phyloP scores from a whole-genome alignment of 2,329 filamentous ascomycete genomes.

The Fusarium dimerum region DNA sequence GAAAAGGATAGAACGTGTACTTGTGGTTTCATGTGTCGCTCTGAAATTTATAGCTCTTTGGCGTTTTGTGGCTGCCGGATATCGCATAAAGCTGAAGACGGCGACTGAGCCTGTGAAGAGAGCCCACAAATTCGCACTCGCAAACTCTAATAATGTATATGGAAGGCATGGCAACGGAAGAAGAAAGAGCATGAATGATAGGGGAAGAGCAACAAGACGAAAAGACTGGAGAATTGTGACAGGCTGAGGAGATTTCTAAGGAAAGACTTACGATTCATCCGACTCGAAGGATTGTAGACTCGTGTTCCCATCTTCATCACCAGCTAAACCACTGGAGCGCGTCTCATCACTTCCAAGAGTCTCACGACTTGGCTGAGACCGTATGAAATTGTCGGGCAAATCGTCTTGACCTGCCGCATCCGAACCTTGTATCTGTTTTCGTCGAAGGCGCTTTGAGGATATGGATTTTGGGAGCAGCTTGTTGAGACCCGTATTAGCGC shows the following conservation, averaged over 20 bases:
- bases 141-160: not conserved
- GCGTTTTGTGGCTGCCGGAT: not conserved
- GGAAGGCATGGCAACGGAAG: not conserved
- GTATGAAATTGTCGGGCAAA: constrained; percentile 31
- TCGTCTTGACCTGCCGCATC: constrained; percentile 27
- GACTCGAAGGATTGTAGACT: constrained; percentile 39
- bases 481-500: constrained; percentile 40
- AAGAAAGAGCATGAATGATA: not conserved
- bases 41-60: not conserved
- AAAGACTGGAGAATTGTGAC: not conserved
- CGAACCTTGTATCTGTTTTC: constrained; percentile 46
- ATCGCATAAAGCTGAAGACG: not conserved
- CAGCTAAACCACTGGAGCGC: constrained; percentile 32
- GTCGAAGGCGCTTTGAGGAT: constrained; percentile 49
- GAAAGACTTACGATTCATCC: constrained; percentile 31
- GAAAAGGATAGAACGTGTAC: not conserved
- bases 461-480: constrained; percentile 58
- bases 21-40: not conserved
- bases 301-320: constrained; percentile 34
- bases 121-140: not conserved
- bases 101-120: not conserved
- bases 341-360: constrained; percentile 39
- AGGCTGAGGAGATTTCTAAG: not conserved
- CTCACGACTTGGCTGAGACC: constrained; percentile 41
- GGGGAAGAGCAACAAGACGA: too few species aligned